Evolutionary conservation across 768 basidiomycete species (phyloP), one percentile per base, ranked within the genome.

Genomic region (Inosperma sp.): DNA sequence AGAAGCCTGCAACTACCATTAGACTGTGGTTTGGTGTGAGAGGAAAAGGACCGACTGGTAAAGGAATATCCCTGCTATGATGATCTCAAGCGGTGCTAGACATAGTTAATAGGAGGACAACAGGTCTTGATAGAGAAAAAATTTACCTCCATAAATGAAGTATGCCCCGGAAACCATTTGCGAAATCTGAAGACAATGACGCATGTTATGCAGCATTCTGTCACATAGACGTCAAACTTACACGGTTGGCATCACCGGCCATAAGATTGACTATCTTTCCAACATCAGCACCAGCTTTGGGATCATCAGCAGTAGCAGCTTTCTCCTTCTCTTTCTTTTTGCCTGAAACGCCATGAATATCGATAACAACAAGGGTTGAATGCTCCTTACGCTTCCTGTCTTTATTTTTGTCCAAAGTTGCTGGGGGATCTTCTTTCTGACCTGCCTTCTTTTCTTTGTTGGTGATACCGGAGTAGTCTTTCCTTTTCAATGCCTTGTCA

Each of bases 231-330:
- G 4, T 26, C 13, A 23, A 13, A 62, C 68, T 31, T 40, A 79
- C 75, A 41, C 75, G 69, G 59, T 83, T 85, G 2, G 83, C 82
- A 62, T 91, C 88, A 6, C 80, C 82, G 12, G 87, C 82, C 90
- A 94, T 94, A 29, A 93, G 68, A 56, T 91, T 90, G 48, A 93
- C 88, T 46, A 94, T 89, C 65, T 93, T 93, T 10, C 93, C 93
- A 10, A 88, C 75, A 62, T 92, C 88, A 7, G 93, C 93, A 13
- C 89, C 87, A 1, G 84, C 78, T 57, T 80, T 84, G 1, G 83
- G 79, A 25, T 88, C 76, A 37, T 77, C 74, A 14, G 68, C 72
- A 57, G 68, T 72, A 8, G 65, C 68, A 23, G 64, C 64, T 37
- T 68, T 71, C 48, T 70, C 71, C 49, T 65, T 65, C 43, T 69